Base-by-base conservation (phyloP, 2,329 filamentous ascomycete genomes). In the Cladophialophora immunda region DNA sequence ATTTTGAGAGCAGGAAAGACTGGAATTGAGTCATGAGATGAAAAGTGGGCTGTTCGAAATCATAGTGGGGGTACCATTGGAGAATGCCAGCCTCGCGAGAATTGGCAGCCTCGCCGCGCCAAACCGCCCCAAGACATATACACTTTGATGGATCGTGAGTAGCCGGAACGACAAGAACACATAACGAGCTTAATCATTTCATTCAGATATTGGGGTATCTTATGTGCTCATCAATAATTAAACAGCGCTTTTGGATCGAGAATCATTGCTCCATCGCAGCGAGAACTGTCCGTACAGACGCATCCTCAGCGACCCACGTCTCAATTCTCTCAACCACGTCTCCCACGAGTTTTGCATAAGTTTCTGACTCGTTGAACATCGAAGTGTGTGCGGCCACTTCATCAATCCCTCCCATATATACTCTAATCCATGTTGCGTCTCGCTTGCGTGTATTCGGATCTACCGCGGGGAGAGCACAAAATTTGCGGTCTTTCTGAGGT, bases 301-400 rank as follows among this genome's bases (percentile, higher is more conserved):
- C 78, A 72, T 90, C 88, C 56, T 90, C 89, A 30, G 86, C 81
- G 3, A 93, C 86, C 92, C 92, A 95, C 19, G 82, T 81, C 69
- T 89, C 83, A 65, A 95, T 86, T 66, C 87, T 81, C 32, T 83
- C 83, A 2, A 87, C 89, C 2, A 92, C 89, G 76, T 94, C 90
- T 0, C 89, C 89, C n/a, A 94, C 88, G n/a, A 94, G 80, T 69
- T 80, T 80, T 73, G 93, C 90, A 75, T 95, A 94, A 65, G 92
- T 89, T 67, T 88, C 84, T 6, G 90, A 89, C 25, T 74, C 74
- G 13, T 92, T 87, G 80, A 97, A 97, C 59, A 97, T 81, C 0
- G 91, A 90, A 68, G 92, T 94, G 76, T 97, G 93, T 9, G 93
- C 94, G 6, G 87, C 89, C 0, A 97, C 91, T 78, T 97, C 92